Conservation (phyloP, 2,329 filamentous ascomycete genomes). For the Emergomyces pasteurianus region DNA sequence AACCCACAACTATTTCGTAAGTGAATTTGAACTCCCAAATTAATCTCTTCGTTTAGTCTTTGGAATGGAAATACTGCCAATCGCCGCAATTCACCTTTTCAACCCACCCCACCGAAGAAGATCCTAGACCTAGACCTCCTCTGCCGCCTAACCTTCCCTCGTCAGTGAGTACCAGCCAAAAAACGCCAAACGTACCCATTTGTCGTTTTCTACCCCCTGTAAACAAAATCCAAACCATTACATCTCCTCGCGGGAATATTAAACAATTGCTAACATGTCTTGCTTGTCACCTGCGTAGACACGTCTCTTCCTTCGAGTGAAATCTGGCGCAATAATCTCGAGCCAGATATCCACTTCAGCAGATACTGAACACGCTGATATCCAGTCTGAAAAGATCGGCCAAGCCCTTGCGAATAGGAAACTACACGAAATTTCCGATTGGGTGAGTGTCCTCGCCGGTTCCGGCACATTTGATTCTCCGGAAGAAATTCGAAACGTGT, state of each 20-base stretch:
- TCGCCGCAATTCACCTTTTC: slow-evolving; percentile 73
- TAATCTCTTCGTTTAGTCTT: slow-evolving; percentile 24
- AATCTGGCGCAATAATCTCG: slow-evolving; percentile 30
- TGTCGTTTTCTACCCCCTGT: neutral
- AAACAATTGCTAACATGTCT: neutral
- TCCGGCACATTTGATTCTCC: slow-evolving; percentile 2
- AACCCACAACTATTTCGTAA: neutral
- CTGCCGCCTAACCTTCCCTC: slow-evolving; percentile 38
- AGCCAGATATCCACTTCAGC: slow-evolving; percentile 28
- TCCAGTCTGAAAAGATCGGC: slow-evolving; percentile 24
- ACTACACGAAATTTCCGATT: slow-evolving; percentile 39
- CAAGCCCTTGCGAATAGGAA: slow-evolving; percentile 27
- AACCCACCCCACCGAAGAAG: slow-evolving; percentile 46
- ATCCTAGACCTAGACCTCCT: slow-evolving; percentile 44
- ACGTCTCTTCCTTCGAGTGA: slow-evolving; percentile 29
- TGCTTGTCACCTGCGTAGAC: slow-evolving; percentile 18
- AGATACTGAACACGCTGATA: slow-evolving; percentile 19
- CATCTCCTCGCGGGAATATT: neutral
- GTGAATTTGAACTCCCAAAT: neutral
- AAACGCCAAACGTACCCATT: slow-evolving; percentile 1
- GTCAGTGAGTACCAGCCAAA: slow-evolving; percentile 26
- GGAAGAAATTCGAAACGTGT: slow-evolving; percentile 7
- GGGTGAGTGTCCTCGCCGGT: slow-evolving; percentile 15
- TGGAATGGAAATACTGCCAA: slow-evolving; percentile 67
- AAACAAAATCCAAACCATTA: neutral